Evolutionary conservation across 2,329 filamentous ascomycete genomes (phyloP), one percentile per base, ranked within the genome.

Genomic region (Mollisiaceae sp.): DNA sequence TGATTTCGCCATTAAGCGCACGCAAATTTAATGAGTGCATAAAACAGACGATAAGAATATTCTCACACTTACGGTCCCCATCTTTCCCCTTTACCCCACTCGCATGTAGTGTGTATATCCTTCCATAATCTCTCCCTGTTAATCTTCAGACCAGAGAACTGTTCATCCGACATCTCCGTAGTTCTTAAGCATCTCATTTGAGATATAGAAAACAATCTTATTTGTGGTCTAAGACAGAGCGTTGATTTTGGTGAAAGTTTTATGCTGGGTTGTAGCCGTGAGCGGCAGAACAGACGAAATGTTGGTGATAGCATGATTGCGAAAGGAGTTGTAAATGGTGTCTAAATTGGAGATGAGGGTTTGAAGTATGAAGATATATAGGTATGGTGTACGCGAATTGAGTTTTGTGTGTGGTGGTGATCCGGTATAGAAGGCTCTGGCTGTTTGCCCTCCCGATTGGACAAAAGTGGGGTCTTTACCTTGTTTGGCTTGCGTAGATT

Each of bases 51-150:
- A 20, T 4, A 47, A 47, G 43, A 32, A 6, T 32, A 47, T 52
- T 35, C 45, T 50, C n/a, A 39, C 39, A 81, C 86, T 78, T 81
- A 89, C 89, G 84, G 81, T 78, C 89, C 89, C 88, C 89, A 92
- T 78, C 82, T 78, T 68, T 89, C 83, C 0, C 89, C 89, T 54
- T 80, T 82, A 0, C 89, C 89, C 84, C 87, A 91, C 78, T 87
- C 81, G 74, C 86, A 90, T 1, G 87, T 90, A 65, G 86, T 75
- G 75, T 91, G 89, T 14, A 91, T 80, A 65, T 88, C 84, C 32
- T 83, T 80, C 80, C 89, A 88, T 69, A 91, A 75, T 68, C 89
- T 82, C 15, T 81, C 78, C 70, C 85, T 81, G 68, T 89, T 83
- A 45, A 89, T 83, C 65, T 83, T 85, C 60, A 91, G 75, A 35